Conservation (phyloP, 805 yeast species). For the Wickerhamiella shivajii region DNA sequence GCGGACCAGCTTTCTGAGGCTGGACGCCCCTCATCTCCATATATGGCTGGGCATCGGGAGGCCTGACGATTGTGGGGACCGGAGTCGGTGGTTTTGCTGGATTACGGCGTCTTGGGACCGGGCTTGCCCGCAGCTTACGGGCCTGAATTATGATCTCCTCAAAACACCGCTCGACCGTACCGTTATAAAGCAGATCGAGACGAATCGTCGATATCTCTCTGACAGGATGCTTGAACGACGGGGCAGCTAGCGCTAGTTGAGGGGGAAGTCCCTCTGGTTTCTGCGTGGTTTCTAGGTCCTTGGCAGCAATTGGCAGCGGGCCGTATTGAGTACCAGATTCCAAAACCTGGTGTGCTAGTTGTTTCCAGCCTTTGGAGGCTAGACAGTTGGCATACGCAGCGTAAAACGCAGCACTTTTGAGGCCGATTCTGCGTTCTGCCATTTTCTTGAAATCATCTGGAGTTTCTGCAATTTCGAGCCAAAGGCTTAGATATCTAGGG, state of each 20-base stretch:
- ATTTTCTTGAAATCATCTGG: constrained; percentile 64
- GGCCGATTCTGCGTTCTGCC: constrained; percentile 58
- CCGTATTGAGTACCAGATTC: constrained; percentile 29
- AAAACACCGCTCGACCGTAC: constrained; percentile 1
- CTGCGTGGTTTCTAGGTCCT: not conserved
- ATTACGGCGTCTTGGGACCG: constrained; percentile 3
- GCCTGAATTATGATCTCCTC: constrained; percentile 4
- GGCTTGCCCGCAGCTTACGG: constrained; percentile 1
- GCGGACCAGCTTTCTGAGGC: too few relatives aligned
- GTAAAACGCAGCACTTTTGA: constrained; percentile 50
- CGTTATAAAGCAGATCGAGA: not conserved
- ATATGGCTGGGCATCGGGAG: too few relatives aligned
- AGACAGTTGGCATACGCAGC: constrained; percentile 60
- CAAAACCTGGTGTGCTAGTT: constrained; percentile 47
- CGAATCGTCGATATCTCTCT: constrained; percentile 4
- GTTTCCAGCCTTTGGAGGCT: constrained; percentile 34
- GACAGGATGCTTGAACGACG: not conserved
- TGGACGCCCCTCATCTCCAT: too few relatives aligned
- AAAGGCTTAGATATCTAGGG: constrained; percentile 60
- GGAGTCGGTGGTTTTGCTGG: too few relatives aligned
- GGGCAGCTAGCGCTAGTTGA: not conserved
- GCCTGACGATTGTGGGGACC: too few relatives aligned
- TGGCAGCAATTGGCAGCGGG: not conserved
- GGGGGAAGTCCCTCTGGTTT: constrained; percentile 7
- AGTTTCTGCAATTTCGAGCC: constrained; percentile 63